Evolutionary conservation across 2,329 filamentous ascomycete species (phyloP).

Genomic region (Microascus cirrosus): DNA sequence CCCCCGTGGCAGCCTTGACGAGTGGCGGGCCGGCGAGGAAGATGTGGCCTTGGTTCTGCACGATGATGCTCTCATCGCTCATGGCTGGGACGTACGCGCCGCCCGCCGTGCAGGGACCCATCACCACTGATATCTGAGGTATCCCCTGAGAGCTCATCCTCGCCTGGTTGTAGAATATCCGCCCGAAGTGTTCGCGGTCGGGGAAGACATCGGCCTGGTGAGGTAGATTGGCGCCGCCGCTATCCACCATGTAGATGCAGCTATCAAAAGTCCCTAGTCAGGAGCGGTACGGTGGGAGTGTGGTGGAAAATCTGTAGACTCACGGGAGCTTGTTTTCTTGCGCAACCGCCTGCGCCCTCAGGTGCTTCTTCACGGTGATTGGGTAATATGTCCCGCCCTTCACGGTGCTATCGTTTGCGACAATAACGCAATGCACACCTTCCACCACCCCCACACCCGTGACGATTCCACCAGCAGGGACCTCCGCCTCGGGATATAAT

Average conservation of each 20-base stretch:
- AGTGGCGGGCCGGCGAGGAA: slow-evolving; percentile 91
- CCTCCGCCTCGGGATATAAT: slow-evolving; percentile 76
- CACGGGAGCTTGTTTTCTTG: slow-evolving; percentile 70
- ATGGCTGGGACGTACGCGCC: slow-evolving; percentile 95
- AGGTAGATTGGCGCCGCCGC: slow-evolving; percentile 86
- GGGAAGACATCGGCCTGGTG: slow-evolving; percentile 95
- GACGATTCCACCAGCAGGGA: slow-evolving; percentile 83
- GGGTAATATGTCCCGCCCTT: slow-evolving; percentile 97
- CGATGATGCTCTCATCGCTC: slow-evolving; percentile 96
- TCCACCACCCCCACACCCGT: slow-evolving; percentile 85
- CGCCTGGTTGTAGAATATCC: slow-evolving; percentile 97
- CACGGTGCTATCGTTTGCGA: slow-evolving; percentile 93
- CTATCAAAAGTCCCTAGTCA: slow-evolving; percentile 18
- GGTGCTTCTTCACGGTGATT: slow-evolving; percentile 94
- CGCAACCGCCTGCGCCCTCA: slow-evolving; percentile 83
- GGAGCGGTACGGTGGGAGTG: too few relatives aligned
- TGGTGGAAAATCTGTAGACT: too few relatives aligned
- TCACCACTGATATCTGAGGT: slow-evolving; percentile 88
- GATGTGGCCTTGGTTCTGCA: slow-evolving; percentile 90
- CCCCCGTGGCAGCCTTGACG: slow-evolving; percentile 91
- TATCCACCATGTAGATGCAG: slow-evolving; percentile 94
- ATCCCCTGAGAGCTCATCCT: slow-evolving; percentile 83
- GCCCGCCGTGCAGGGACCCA: slow-evolving; percentile 94
- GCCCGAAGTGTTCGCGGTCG: slow-evolving; percentile 87
- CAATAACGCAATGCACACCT: slow-evolving; percentile 83